Evolutionary conservation across 371 early-diverging fungal species (phyloP), one percentile per base, ranked within the genome.

Genomic region (Syncephalis fuscata): DNA sequence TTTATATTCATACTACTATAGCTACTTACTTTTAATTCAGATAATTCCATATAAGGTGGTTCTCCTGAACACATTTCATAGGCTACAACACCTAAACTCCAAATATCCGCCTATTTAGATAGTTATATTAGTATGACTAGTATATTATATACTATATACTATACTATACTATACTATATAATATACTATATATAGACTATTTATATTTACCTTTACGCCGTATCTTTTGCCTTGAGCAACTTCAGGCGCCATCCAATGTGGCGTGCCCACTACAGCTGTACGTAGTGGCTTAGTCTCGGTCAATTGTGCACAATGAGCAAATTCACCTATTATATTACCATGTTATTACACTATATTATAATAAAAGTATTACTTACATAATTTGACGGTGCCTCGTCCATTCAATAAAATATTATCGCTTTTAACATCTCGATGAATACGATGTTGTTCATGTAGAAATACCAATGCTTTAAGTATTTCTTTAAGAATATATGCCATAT

Each of bases 401-500:
- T 80, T 79, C 32, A 85, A 59, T 23, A 85, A 54, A 39, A 85
- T 67, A 51, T 85, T 85, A 61, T 85, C 86, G 55, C 84, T 84
- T 53, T 82, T 83, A 52, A 94, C 82, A 65, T 94, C 95, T 47
- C 98, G 80, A 63, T 99, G 99, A 50, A 97, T 88, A 41, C 96
- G 90, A 45, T 78, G 70, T 21, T 83, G 71, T 26, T 76, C 64
- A 65, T 99, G 99, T 24, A 99, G 61, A 59, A 91, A 90, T 19
- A 78, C 73, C 41, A 99, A 63, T 5, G 88, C 99, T 37, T 78
- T 73, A 25, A 93, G 56, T 20, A 88, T 72, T 60, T 96, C 32
- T 32, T 11, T 4, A 11, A 32, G 11, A 7, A 32, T 32, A 32
- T 32, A 32, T 4, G 32, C 32, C 32, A 32, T 32, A 32, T 32